Evolutionary conservation across 148 eudicot species (phyloP).

Genomic region (Polygonum aviculare): DNA sequence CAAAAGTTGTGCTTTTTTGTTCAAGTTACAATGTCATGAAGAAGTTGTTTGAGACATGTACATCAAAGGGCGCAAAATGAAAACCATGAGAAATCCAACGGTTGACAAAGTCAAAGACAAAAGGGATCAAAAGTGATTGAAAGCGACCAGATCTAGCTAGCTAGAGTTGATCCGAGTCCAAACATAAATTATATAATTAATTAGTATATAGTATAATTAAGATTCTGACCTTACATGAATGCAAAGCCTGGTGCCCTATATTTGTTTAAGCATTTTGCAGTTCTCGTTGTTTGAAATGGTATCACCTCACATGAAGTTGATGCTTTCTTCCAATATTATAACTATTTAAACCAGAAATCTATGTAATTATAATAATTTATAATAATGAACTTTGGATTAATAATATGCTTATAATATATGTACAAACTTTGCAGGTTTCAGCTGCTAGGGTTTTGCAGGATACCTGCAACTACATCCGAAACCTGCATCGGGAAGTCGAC

Average conservation of each 20-base stretch:
- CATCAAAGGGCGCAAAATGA: background rate
- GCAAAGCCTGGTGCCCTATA: background rate
- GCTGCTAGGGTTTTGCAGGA: slow-evolving; percentile 32
- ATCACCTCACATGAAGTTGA: slow-evolving; percentile 10
- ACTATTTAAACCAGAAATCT: background rate
- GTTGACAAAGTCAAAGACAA: background rate
- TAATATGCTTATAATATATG: background rate
- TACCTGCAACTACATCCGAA: slow-evolving; percentile 42
- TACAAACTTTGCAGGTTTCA: slow-evolving; percentile 20
- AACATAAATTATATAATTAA: background rate
- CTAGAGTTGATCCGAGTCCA: background rate
- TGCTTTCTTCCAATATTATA: slow-evolving; percentile 1
- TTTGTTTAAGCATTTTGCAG: background rate
- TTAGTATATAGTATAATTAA: background rate
- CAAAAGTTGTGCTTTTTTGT: too few relatives aligned
- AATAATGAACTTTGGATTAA: background rate
- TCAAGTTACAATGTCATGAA: background rate
- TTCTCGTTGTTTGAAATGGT: slow-evolving; percentile 10
- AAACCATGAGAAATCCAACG: background rate
- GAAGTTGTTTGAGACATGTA: too few relatives aligned
- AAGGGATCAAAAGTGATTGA: background rate
- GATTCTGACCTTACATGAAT: slow-evolving; percentile 1
- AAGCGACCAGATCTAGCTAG: background rate
- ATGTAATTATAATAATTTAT: background rate
- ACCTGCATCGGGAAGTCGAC: slow-evolving; percentile 42